Evolutionary conservation across 371 early-diverging fungal genomes (phyloP).

Genomic region (Zychaea mexicana): DNA sequence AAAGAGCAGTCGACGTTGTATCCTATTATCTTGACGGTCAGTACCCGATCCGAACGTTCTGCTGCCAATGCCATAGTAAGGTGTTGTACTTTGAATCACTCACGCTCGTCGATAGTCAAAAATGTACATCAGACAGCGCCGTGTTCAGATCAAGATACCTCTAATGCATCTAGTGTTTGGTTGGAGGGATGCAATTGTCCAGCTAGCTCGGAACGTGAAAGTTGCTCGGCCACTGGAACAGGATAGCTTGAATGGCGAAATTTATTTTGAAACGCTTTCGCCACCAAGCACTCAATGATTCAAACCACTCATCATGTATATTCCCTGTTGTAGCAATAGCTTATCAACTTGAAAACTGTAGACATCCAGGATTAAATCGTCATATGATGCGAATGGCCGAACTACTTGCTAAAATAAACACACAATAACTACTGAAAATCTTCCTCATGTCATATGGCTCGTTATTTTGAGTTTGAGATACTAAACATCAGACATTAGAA

Average conservation of each 20-base stretch:
- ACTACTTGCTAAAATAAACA: not conserved
- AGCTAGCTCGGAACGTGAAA: constrained; percentile 1
- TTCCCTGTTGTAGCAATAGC: not conserved
- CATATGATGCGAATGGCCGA: not conserved
- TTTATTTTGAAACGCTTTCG: not conserved
- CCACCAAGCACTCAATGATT: not conserved
- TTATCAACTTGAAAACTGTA: not conserved
- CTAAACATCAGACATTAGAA: not conserved
- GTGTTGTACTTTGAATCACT: constrained; percentile 2
- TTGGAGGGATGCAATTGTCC: constrained; percentile 7
- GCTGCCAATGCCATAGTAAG: constrained; percentile 5
- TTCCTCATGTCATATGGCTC: not conserved
- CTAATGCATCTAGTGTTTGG: not conserved
- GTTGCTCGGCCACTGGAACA: not conserved
- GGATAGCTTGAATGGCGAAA: not conserved
- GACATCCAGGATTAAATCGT: not conserved
- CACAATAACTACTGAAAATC: not conserved
- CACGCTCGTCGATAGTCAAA: not conserved
- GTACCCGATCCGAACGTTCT: constrained; percentile 2
- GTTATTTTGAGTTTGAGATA: not conserved
- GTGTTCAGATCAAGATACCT: not conserved
- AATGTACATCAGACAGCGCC: not conserved
- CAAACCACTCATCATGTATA: not conserved
- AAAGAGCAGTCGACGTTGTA: not conserved
- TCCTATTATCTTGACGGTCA: not conserved